Evolutionary conservation across 306 rosid genomes (phyloP).

Genomic region (Prunus campanulata): DNA sequence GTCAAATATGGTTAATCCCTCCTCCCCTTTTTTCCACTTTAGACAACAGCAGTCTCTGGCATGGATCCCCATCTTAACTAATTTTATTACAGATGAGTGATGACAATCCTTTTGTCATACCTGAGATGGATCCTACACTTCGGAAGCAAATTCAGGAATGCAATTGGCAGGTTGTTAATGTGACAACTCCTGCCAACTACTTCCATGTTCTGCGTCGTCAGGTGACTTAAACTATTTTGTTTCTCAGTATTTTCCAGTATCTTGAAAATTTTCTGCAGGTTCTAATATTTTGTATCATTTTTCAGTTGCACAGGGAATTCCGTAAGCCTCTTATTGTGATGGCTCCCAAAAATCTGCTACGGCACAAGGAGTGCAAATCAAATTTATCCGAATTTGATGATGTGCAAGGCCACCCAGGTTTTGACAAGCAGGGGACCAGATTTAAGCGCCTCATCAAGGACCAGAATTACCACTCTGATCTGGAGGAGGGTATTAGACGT

Average conservation of each 20-base stretch:
- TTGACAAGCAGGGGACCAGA: slow-evolving; percentile 98
- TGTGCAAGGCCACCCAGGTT: slow-evolving; percentile 97
- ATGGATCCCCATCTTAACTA: slow-evolving; percentile 17
- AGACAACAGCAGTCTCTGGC: not conserved
- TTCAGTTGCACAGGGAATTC: slow-evolving; percentile 83
- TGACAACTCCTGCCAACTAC: slow-evolving; percentile 95
- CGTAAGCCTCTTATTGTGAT: slow-evolving; percentile 93
- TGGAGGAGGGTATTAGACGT: slow-evolving; percentile 89
- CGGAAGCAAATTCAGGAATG: slow-evolving; percentile 97
- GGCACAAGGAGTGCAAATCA: slow-evolving; percentile 89
- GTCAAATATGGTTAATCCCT: not conserved
- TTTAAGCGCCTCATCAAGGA: slow-evolving; percentile 96
- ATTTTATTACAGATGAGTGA: slow-evolving; percentile 86
- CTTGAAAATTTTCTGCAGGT: not conserved
- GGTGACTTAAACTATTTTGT: slow-evolving; percentile 44
- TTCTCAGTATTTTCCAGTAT: slow-evolving; percentile 11
- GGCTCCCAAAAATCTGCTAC: slow-evolving; percentile 94
- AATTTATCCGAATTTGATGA: slow-evolving; percentile 94
- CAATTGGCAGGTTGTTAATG: slow-evolving; percentile 95
- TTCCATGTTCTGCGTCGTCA: slow-evolving; percentile 96
- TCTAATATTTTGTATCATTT: slow-evolving; percentile 21
- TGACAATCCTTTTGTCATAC: slow-evolving; percentile 86
- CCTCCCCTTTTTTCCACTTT: not conserved
- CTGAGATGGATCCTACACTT: slow-evolving; percentile 97
- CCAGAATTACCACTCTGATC: slow-evolving; percentile 66